Base-by-base conservation (phyloP, 78 protist species). In the Protostelium mycophagum region DNA sequence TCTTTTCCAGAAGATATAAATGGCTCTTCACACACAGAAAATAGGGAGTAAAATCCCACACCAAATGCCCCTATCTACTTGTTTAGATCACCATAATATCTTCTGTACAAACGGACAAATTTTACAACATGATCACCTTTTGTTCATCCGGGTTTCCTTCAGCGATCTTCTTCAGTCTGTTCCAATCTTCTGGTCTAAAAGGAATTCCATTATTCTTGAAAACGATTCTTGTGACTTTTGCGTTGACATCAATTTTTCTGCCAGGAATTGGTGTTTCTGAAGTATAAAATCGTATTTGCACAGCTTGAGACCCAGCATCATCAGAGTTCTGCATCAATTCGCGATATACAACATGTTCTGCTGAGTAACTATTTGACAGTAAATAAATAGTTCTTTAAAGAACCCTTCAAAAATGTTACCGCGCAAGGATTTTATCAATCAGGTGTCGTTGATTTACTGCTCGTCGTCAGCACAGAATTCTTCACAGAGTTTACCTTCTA, bases 291-390 rank as follows among this genome's bases (percentile, higher is more conserved):
- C 73, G 73, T 51, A 51, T 25, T 51, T 51, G 73, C 16, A 51
- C 73, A 5, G 73, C 5, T 16, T 51, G 5, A 16, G 37, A 5
- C 37, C 90, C 90, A 35, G 90, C 90, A 88, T 88, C 90, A 85
- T 88, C 90, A n/a, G 85, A 51, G 28, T 88, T 88, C 35, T 88
- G 90, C 90, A 88, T 88, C 83, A 88, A 16, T 39, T 88, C 90
- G 28, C 90, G 38, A 37, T 88, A 88, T 1, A 88, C 63, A 28
- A 83, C 73, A 31, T 37, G 73, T 85, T 88, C 90, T 28, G 90
- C 90, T 10, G 90, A 88, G 35, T 88, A 88, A 25, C 73, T 51
- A 16, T 25, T 25, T 16, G 73, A 51, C 16, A 5, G 73, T 51
- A 25, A 5, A 51, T 51, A 25, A 5, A 25, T 16, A 51, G 73